Evolutionary conservation across 2,329 filamentous ascomycete genomes (phyloP).

Genomic region (Taxawa tesnikishii): DNA sequence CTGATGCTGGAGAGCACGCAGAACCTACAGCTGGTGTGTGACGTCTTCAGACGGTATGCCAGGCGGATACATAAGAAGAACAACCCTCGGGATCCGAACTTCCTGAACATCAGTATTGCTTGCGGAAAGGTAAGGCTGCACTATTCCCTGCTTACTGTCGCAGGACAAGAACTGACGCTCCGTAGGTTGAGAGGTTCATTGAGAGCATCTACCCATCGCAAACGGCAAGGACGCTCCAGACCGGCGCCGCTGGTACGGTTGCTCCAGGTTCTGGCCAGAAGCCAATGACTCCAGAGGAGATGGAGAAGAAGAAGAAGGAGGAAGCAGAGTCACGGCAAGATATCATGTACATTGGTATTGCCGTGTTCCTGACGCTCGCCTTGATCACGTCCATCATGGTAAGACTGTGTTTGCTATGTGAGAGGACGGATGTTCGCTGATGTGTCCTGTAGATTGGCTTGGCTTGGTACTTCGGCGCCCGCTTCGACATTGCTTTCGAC

Average conservation of each 20-base stretch:
- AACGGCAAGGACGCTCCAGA: slow-evolving; percentile 44
- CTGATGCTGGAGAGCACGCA: slow-evolving; percentile 91
- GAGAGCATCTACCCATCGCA: slow-evolving; percentile 53
- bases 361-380: slow-evolving; percentile 56
- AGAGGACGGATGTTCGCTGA: slow-evolving; percentile 2
- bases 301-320: slow-evolving; percentile 40
- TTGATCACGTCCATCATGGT: slow-evolving; percentile 73
- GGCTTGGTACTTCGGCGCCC: slow-evolving; percentile 70
- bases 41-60: slow-evolving; percentile 66
- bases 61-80: slow-evolving; percentile 87
- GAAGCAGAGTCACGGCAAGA: slow-evolving; percentile 42
- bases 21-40: slow-evolving; percentile 69
- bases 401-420: slow-evolving; percentile 21
- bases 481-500: slow-evolving; percentile 59
- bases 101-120: slow-evolving; percentile 77
- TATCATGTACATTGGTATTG: slow-evolving; percentile 49
- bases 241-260: slow-evolving; percentile 10
- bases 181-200: slow-evolving; percentile 11
- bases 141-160: too few species aligned
- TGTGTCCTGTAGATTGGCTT: slow-evolving; percentile 48
- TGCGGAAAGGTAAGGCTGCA: slow-evolving; percentile 67
- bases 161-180: not conserved
- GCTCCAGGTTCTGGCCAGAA: slow-evolving; percentile 39
- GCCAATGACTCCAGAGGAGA: slow-evolving; percentile 39
- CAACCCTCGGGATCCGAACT: slow-evolving; percentile 84